A percentile compares a stretch with the other conserved stretches of the same genome.
Conservation (phyloP, 441 rosid genomes). For the Jatropha podagrica region DNA sequence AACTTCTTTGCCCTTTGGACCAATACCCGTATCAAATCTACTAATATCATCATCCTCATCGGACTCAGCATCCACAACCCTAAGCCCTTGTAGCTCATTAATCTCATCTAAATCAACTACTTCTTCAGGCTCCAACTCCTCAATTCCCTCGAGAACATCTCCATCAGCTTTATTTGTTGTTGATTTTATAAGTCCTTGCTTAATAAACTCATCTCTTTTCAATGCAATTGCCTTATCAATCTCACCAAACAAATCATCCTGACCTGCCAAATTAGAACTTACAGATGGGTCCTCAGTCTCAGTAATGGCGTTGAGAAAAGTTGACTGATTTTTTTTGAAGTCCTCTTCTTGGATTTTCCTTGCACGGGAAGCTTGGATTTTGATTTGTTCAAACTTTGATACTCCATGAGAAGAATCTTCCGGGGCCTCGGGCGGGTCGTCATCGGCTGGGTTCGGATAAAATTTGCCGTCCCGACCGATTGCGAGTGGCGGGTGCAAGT, state of each 20-base stretch:
- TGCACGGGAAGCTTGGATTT: conserved; percentile 71
- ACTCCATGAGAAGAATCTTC: conserved; percentile 86
- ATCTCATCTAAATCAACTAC: conserved; percentile 85
- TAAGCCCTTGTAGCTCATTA: conserved; percentile 56
- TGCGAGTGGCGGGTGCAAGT: conserved; percentile 24
- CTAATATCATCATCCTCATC: conserved; percentile 28
- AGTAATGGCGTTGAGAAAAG: conserved; percentile 73
- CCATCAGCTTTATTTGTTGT: conserved; percentile 30
- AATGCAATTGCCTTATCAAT: conserved; percentile 82
- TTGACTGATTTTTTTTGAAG: conserved; percentile 60
- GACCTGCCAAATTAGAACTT: conserved; percentile 16
- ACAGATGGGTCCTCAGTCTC: conserved; percentile 52
- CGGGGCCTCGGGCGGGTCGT: conserved; percentile 90
- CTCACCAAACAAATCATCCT: conserved; percentile 78
- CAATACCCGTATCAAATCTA: conserved; percentile 30
- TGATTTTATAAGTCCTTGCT: conserved; percentile 63
- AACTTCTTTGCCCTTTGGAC: conserved; percentile 31
- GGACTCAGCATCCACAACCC: conserved; percentile 35
- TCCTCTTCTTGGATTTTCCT: conserved; percentile 72
- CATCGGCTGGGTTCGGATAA: conserved; percentile 63
- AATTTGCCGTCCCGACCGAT: conserved; percentile 49
- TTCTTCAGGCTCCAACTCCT: conserved; percentile 76
- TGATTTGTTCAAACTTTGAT: conserved; percentile 68
- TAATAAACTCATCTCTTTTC: conserved; percentile 76
- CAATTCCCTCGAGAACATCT: conserved; percentile 34